A percentile compares a stretch with the other conserved stretches of the same genome.
These are phyloP conservation scores for Monosporascus sp. DNA, from an alignment of 2,329 filamentous ascomycete species.

Conservation along the genomic window DNA sequence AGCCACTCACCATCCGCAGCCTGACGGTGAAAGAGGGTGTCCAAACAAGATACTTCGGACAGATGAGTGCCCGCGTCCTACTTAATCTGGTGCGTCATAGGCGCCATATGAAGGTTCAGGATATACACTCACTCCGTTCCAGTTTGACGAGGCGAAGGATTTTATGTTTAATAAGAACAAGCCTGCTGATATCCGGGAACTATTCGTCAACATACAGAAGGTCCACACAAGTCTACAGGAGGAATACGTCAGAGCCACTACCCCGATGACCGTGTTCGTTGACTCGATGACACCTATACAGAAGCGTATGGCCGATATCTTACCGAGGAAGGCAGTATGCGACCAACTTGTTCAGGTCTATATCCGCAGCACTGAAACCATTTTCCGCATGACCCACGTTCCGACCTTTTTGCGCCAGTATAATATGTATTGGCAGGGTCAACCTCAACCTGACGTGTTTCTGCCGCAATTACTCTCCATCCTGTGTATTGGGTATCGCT, in stretches of 20 bases:
- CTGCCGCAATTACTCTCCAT: slow-evolving; percentile 49
- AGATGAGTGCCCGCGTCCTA: slow-evolving; percentile 47
- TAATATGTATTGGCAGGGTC: slow-evolving; percentile 46
- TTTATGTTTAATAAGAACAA: slow-evolving; percentile 40
- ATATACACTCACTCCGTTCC: slow-evolving; percentile 7
- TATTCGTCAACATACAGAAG: slow-evolving; percentile 40
- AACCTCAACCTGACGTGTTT: slow-evolving; percentile 42
- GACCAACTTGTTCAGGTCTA: slow-evolving; percentile 46
- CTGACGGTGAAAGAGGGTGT: slow-evolving; percentile 44
- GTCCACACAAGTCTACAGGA: slow-evolving; percentile 44
- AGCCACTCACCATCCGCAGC: slow-evolving; percentile 42
- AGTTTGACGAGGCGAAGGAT: slow-evolving; percentile 51
- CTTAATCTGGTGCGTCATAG: slow-evolving; percentile 44
- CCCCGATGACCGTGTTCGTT: slow-evolving; percentile 51
- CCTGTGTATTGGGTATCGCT: slow-evolving; percentile 48
- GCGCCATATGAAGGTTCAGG: neutral
- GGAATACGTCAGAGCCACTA: slow-evolving; percentile 40
- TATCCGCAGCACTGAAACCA: slow-evolving; percentile 44
- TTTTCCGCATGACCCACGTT: slow-evolving; percentile 49
- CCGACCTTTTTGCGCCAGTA: slow-evolving; percentile 48
- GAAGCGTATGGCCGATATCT: slow-evolving; percentile 52
- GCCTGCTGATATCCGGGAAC: slow-evolving; percentile 35
- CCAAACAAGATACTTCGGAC: slow-evolving; percentile 47
- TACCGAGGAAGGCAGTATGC: slow-evolving; percentile 46
- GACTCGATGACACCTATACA: slow-evolving; percentile 54